Conservation (phyloP, 108 stramenopile species). For the Epipyxis sp. region DNA sequence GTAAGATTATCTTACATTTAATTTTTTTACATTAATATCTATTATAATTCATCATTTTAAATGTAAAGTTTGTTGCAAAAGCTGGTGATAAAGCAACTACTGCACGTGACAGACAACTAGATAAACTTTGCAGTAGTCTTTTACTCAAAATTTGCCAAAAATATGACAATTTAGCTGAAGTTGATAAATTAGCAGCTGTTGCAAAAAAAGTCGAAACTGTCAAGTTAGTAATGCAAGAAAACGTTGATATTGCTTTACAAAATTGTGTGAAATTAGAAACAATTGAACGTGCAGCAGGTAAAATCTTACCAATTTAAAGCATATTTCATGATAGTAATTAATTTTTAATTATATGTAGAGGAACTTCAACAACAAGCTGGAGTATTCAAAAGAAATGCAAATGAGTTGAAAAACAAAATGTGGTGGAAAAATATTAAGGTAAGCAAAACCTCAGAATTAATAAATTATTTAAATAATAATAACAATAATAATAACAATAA, state of each 20-base stretch:
- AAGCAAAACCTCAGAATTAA: too few species aligned
- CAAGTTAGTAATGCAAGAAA: slow-evolving; percentile 23
- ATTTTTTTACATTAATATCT: neutral
- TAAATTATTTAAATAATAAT: slow-evolving; percentile 18
- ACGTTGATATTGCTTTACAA: slow-evolving; percentile 35
- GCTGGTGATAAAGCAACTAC: slow-evolving; percentile 19
- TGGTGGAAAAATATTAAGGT: slow-evolving; percentile 37
- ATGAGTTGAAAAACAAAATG: slow-evolving; percentile 26
- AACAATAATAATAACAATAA: slow-evolving; percentile 7
- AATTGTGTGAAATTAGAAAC: slow-evolving; percentile 31
- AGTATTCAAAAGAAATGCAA: slow-evolving; percentile 33
- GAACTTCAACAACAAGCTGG: slow-evolving; percentile 39
- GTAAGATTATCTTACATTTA: neutral
- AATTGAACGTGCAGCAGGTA: slow-evolving; percentile 27
- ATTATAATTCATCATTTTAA: neutral
- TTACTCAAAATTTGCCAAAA: slow-evolving; percentile 21
- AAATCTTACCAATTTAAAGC: neutral
- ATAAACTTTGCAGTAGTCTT: neutral
- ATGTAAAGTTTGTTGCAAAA: slow-evolving; percentile 22
- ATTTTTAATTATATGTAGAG: slow-evolving; percentile 3
- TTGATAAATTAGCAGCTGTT: slow-evolving; percentile 20
- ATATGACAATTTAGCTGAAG: slow-evolving; percentile 31
- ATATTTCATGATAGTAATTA: neutral
- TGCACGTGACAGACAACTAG: neutral
- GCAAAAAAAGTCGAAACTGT: slow-evolving; percentile 23